phyloP scores from a whole-genome alignment of 148 eudicot species.

The Simmondsia chinensis region DNA sequence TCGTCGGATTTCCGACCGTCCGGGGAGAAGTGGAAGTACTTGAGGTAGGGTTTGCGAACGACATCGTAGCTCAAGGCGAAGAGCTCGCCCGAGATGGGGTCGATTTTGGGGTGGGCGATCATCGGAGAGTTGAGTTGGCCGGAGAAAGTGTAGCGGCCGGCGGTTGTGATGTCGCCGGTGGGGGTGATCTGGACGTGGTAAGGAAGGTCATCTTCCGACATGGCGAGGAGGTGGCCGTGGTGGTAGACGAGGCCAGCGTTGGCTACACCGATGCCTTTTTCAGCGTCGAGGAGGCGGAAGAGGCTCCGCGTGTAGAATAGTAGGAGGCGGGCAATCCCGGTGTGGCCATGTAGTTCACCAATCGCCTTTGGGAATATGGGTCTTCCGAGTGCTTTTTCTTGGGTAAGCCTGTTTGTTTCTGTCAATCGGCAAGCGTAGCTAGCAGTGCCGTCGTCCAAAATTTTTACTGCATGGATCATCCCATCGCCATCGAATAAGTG shows the following conservation, averaged over 20 bases:
- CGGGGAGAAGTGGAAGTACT: conserved; percentile 46
- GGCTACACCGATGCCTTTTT: conserved; percentile 51
- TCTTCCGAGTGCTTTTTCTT: conserved; percentile 41
- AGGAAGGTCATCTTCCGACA: conserved; percentile 80
- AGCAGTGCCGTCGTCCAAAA: conserved; percentile 22
- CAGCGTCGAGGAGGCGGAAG: conserved; percentile 40
- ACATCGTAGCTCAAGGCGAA: conserved; percentile 71
- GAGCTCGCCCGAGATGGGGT: conserved; percentile 54
- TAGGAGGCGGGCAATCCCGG: conserved; percentile 43
- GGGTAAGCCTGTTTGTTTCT: conserved; percentile 45
- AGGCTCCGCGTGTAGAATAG: conserved; percentile 49
- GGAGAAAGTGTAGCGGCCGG: conserved; percentile 39
- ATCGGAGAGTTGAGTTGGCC: conserved; percentile 44
- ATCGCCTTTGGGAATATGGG: conserved; percentile 70
- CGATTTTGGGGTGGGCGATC: conserved; percentile 84
- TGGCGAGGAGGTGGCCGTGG: conserved; percentile 52
- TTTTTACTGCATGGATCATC: conserved; percentile 57
- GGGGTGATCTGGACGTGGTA: conserved; percentile 51
- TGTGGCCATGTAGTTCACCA: conserved; percentile 69
- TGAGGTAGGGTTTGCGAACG: conserved; percentile 51
- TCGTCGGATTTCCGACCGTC: conserved; percentile 49
- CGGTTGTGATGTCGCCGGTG: conserved; percentile 51
- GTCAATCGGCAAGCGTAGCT: conserved; percentile 65
- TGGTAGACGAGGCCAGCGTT: conserved; percentile 70
- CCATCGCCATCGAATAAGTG: conserved; percentile 80